These are phyloP conservation scores for Boletellus emodensis DNA, from an alignment of 768 basidiomycete genomes.

Conservation along the genomic window DNA sequence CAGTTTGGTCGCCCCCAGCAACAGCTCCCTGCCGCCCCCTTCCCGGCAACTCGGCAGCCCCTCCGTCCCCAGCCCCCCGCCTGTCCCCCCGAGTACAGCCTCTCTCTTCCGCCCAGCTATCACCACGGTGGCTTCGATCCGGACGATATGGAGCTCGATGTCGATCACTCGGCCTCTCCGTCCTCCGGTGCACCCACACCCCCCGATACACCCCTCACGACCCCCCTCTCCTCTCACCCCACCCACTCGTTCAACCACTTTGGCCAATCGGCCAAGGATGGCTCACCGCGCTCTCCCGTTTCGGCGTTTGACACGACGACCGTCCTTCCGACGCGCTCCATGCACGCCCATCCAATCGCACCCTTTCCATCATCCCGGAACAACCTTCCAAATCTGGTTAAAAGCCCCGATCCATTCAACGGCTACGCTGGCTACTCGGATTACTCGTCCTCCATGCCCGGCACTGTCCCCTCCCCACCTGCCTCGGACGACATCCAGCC, in stretches of 20 bases:
- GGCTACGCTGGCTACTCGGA: constrained; percentile 65
- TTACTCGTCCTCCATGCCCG: constrained; percentile 61
- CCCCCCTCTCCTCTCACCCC: constrained; percentile 37
- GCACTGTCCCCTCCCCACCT: constrained; percentile 40
- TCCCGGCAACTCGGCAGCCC: constrained; percentile 32
- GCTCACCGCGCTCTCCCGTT: constrained; percentile 33
- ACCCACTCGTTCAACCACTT: constrained; percentile 31
- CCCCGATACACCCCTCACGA: constrained; percentile 43
- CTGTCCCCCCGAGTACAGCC: constrained; percentile 25
- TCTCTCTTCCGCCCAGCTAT: constrained; percentile 29
- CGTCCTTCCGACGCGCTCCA: constrained; percentile 47
- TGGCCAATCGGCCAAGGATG: constrained; percentile 27
- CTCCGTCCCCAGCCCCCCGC: constrained; percentile 32
- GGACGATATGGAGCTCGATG: constrained; percentile 80
- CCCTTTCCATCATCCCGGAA: constrained; percentile 30
- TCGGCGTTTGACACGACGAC: constrained; percentile 51
- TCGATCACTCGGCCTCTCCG: constrained; percentile 55
- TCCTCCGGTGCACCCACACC: constrained; percentile 39
- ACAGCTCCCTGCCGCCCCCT: constrained; percentile 22
- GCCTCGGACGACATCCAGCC: constrained; percentile 28
- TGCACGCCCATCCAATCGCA: constrained; percentile 37
- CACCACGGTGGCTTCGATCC: constrained; percentile 52
- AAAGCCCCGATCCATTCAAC: constrained; percentile 57
- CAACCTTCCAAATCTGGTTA: constrained; percentile 27
- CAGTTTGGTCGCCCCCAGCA: constrained; percentile 37